Conservation (phyloP, 148 eudicot genomes). For the Rhododendron mucronatum region DNA sequence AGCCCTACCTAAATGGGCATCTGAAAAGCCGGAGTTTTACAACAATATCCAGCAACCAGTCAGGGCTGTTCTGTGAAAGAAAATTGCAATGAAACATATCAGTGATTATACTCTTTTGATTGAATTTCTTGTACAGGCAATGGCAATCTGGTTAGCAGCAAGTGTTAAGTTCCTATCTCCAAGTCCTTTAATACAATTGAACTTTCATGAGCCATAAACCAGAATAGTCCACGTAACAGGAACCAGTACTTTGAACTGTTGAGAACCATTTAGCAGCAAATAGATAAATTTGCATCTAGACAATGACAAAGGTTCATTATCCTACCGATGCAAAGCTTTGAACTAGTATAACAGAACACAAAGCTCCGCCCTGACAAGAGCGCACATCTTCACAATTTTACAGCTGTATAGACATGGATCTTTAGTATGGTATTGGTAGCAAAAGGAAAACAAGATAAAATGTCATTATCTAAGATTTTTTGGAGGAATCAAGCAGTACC, state of each 20-base stretch:
- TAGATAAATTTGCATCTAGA: neutral
- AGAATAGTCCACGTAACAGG: neutral
- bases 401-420: neutral
- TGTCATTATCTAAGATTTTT: neutral
- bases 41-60: neutral
- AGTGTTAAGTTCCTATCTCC: neutral
- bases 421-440: neutral
- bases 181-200: neutral
- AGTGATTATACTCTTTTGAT: neutral
- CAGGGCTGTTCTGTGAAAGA: neutral
- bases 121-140: neutral
- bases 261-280: neutral
- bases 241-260: neutral
- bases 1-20: neutral
- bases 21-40: neutral
- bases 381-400: neutral
- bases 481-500: slow-evolving; percentile 36
- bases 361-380: neutral
- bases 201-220: slow-evolving; percentile 5
- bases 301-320: neutral
- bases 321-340: neutral
- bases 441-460: neutral
- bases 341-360: neutral
- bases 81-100: neutral
- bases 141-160: neutral